A percentile compares a stretch with the other conserved stretches of the same genome.
Evolutionary conservation across 1,139 yeast genomes (phyloP).

Genomic region (Zhuliangozyma blackwelliae): DNA sequence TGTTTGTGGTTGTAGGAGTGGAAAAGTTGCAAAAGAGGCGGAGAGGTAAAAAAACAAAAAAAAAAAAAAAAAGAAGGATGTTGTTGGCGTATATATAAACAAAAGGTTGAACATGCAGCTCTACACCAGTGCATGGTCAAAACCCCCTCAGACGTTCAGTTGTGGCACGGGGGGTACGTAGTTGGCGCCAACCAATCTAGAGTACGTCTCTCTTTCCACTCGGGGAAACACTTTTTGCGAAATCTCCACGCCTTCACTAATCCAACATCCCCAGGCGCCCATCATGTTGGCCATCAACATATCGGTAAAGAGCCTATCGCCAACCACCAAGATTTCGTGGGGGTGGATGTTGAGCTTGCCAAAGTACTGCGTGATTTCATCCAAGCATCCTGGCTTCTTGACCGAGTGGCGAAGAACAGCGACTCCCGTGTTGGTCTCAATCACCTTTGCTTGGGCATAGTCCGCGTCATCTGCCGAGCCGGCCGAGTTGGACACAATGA

Average conservation of each 20-base stretch:
- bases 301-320: slow-evolving; percentile 89
- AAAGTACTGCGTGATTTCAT: slow-evolving; percentile 64
- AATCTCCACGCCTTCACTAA: slow-evolving; percentile 67
- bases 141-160: not conserved
- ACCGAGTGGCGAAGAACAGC: slow-evolving; percentile 72
- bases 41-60: not conserved
- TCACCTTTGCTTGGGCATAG: slow-evolving; percentile 55
- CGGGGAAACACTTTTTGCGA: slow-evolving; percentile 48
- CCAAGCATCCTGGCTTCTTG: slow-evolving; percentile 86
- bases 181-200: slow-evolving; percentile 20
- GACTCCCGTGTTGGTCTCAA: slow-evolving; percentile 71
- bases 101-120: not conserved
- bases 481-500: slow-evolving; percentile 90
- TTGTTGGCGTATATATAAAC: too few relatives aligned
- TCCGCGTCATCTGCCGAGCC: slow-evolving; percentile 76
- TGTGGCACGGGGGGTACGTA: slow-evolving; percentile 26
- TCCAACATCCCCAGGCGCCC: slow-evolving; percentile 87
- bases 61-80: not conserved
- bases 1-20: too few relatives aligned
- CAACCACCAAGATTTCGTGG: slow-evolving; percentile 74
- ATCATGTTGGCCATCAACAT: slow-evolving; percentile 89
- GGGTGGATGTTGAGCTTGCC: slow-evolving; percentile 45
- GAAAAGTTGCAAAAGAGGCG: too few relatives aligned
- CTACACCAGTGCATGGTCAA: not conserved
- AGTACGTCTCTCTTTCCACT: slow-evolving; percentile 47